Conservation (phyloP, 1,284 basidiomycete species). For the Mycena sp. region DNA sequence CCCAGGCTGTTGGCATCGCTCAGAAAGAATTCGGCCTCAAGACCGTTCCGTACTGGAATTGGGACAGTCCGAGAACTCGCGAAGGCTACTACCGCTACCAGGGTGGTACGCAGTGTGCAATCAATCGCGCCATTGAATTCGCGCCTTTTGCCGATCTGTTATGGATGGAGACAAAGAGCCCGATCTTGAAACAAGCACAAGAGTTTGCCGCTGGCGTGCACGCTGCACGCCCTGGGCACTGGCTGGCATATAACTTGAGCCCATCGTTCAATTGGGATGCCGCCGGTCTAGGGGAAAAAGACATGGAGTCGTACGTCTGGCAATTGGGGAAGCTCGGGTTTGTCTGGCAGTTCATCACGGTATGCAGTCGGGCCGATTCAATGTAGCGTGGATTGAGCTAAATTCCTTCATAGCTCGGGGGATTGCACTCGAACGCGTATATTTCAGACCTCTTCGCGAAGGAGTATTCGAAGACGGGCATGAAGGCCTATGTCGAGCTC, state of each 20-base stretch:
- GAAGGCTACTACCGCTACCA: conserved; percentile 98
- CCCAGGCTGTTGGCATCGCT: conserved; percentile 80
- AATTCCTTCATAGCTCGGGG: conserved; percentile 75
- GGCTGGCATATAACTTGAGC: conserved; percentile 95
- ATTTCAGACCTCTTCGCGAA: conserved; percentile 95
- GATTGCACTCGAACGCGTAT: conserved; percentile 96
- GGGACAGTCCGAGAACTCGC: conserved; percentile 93
- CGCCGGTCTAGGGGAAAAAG: conserved; percentile 84
- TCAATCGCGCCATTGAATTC: conserved; percentile 93
- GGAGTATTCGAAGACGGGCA: conserved; percentile 89
- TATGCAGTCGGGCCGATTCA: conserved; percentile 42
- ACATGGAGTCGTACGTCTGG: conserved; percentile 95
- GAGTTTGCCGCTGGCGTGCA: conserved; percentile 94
- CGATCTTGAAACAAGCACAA: conserved; percentile 92
- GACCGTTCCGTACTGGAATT: conserved; percentile 85
- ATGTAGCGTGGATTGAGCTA: conserved; percentile 10
- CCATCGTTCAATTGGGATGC: conserved; percentile 96
- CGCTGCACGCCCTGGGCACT: conserved; percentile 83
- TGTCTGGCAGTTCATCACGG: conserved; percentile 99
- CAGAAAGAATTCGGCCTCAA: conserved; percentile 84
- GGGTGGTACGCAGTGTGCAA: conserved; percentile 94
- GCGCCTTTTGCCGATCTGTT: conserved; percentile 93
- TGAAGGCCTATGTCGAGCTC: conserved; percentile 91
- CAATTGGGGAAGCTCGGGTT: conserved; percentile 93
- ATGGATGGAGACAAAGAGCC: conserved; percentile 99